phyloP scores from a whole-genome alignment of 2,329 filamentous ascomycete species.

The Hymenoscyphus fraxineus region DNA sequence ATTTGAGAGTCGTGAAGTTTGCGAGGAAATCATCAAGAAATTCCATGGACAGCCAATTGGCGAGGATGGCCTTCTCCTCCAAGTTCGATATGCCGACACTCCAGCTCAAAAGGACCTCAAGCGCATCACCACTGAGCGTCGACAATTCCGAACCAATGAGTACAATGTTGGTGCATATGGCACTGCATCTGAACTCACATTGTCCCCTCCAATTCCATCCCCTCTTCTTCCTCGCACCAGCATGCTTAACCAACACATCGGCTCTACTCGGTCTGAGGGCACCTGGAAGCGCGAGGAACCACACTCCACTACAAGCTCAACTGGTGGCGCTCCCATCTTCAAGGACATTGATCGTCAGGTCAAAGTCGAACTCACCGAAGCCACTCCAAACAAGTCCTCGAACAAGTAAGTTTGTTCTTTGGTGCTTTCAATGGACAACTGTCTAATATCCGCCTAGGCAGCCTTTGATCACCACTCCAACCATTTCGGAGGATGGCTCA shows the following conservation, averaged over 20 bases:
- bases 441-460: conserved; percentile 20
- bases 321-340: conserved; percentile 27
- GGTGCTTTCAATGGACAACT: conserved; percentile 2
- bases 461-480: conserved; percentile 25
- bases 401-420: conserved; percentile 26
- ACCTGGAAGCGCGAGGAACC: conserved; percentile 34
- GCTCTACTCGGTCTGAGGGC: conserved; percentile 27
- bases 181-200: conserved; percentile 45
- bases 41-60: conserved; percentile 79
- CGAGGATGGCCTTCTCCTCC: conserved; percentile 76
- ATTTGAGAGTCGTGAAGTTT: conserved; percentile 84
- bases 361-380: conserved; percentile 30
- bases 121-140: conserved; percentile 89
- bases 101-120: conserved; percentile 95
- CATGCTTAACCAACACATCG: conserved; percentile 33
- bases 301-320: conserved; percentile 15
- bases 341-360: conserved; percentile 33
- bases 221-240: conserved; percentile 32
- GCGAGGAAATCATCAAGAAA: conserved; percentile 80
- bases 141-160: conserved; percentile 93
- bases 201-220: conserved; percentile 45
- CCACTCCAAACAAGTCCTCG: conserved; percentile 26
- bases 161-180: conserved; percentile 76
- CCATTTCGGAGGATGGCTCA: conserved; percentile 34
- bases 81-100: conserved; percentile 96